Conservation (phyloP, 2,329 filamentous ascomycete species). For the Pseudocercospora fijiensis region DNA sequence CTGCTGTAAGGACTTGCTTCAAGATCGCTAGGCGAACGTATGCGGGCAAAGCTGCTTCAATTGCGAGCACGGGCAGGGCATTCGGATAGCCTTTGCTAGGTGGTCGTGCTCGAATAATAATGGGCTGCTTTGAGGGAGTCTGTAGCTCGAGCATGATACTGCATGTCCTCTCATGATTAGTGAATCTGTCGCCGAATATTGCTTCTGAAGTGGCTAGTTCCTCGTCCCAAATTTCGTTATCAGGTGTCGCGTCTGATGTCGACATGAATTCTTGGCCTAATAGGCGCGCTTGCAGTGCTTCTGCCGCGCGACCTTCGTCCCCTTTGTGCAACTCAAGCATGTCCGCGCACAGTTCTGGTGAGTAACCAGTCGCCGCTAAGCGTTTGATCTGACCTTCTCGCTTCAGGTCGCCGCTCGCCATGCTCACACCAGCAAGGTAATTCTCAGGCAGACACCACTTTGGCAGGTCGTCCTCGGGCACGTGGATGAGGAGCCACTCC, state of each 20-base stretch:
- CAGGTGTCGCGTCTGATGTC: constrained; percentile 37
- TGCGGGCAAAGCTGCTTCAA: constrained; percentile 71
- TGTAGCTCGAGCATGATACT: constrained; percentile 64
- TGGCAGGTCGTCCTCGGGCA: constrained; percentile 95
- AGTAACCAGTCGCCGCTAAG: constrained; percentile 79
- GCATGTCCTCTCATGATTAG: constrained; percentile 56
- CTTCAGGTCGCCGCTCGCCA: constrained; percentile 78
- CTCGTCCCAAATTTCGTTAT: constrained; percentile 70
- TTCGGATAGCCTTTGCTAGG: constrained; percentile 70
- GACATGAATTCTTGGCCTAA: constrained; percentile 41
- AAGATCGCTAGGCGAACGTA: constrained; percentile 91
- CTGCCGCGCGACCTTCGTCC: constrained; percentile 75
- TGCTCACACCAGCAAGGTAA: constrained; percentile 84
- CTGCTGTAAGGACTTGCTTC: constrained; percentile 70
- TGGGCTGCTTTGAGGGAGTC: constrained; percentile 44
- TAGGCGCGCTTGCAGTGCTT: constrained; percentile 72
- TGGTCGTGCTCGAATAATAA: constrained; percentile 65
- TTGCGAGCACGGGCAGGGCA: constrained; percentile 64
- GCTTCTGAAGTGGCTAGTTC: constrained; percentile 81
- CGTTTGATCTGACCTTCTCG: constrained; percentile 80
- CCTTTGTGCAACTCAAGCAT: constrained; percentile 68
- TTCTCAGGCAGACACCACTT: constrained; percentile 87
- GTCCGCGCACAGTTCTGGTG: constrained; percentile 76
- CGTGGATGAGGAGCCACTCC: constrained; percentile 94
- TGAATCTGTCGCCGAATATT: constrained; percentile 76